Base-by-base conservation (phyloP, 2,329 filamentous ascomycete species). In the Cladosporium sp. region DNA sequence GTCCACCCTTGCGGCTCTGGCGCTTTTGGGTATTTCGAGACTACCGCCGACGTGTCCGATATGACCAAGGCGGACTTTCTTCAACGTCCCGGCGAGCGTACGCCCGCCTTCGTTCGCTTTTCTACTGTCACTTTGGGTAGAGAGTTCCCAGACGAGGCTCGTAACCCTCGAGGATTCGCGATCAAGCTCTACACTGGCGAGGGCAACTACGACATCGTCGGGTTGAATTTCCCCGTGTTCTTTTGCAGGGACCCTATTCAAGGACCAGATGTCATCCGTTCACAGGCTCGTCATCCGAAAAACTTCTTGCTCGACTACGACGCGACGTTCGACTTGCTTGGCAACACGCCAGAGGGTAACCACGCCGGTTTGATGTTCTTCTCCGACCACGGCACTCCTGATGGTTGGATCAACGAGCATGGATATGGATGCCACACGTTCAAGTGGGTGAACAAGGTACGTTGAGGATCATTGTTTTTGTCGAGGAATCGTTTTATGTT, bases 241-340 rank as follows among this genome's bases (percentile, higher is more conserved):
- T 77, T 77, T 61, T 74, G 69, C 53, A 38, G 48, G 9, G 48
- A 50, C n/a, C 48, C 48, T 7, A 50, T 50, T 8, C 48, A 50
- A 43, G 48, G 48, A 35, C 48, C 48, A 32, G 72, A 75, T 56
- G 70, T 77, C 9, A 77, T 77, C 49, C 72, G 72, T 16, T 74
- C 73, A 1, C 75, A 77, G 54, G 66, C 65, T 32, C 68, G 74
- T 28, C 72, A 75, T 54, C 74, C 75, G 1, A 63, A 66, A 44
- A 78, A 76, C 61, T 77, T 77, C 61, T 63, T 77, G 9, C 63
- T 76, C 31, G 75, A 79, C 57, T 73, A 72, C 52, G 72, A 78
- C 56, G 71, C 72, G 9, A 64, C 73, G 3, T 78, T 77, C 55
- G 74, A 78, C 58, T 65, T 77, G 16, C 68, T 77, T n/a, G 75